phyloP scores from a whole-genome alignment of 106 monocot species.

The Dioscorea zingiberensis region DNA sequence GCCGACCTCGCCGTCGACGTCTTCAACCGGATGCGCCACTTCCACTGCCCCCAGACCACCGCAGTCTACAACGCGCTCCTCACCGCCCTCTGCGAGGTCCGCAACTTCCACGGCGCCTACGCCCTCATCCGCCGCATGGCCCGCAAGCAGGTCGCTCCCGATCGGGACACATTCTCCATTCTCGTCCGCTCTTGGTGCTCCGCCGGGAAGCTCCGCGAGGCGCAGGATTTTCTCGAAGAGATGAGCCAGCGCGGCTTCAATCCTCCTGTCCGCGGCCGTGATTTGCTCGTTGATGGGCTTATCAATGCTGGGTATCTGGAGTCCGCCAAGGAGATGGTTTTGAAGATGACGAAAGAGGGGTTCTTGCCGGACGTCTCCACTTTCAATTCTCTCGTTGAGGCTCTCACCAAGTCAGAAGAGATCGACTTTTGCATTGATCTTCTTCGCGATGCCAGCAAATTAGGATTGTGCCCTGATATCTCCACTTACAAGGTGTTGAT shows the following conservation, averaged over 20 bases:
- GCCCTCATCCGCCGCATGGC: conserved; percentile 83
- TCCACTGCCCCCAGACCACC: conserved; percentile 56
- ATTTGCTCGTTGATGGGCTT: conserved; percentile 81
- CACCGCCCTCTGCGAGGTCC: conserved; percentile 37
- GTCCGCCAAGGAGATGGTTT: conserved; percentile 69
- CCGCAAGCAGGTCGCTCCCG: conserved; percentile 52
- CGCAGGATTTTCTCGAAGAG: conserved; percentile 84
- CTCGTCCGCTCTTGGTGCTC: conserved; percentile 89
- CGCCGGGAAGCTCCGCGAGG: conserved; percentile 80
- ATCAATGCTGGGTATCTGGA: conserved; percentile 78
- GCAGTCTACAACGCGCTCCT: conserved; percentile 71
- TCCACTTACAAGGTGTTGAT: conserved; percentile 82
- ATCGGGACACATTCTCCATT: conserved; percentile 56
- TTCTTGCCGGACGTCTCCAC: conserved; percentile 71
- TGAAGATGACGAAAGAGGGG: conserved; percentile 84
- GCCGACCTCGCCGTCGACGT: conserved; percentile 72
- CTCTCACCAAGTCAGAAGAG: conserved; percentile 56
- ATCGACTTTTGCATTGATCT: conserved; percentile 53
- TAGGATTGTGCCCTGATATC: conserved; percentile 73
- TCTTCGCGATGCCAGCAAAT: conserved; percentile 40
- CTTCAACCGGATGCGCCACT: conserved; percentile 63
- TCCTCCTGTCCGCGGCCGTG: conserved; percentile 78
- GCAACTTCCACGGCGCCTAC: conserved; percentile 68
- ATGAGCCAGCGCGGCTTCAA: conserved; percentile 63
- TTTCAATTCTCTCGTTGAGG: conserved; percentile 71